Conservation (phyloP, 2,329 filamentous ascomycete genomes). For the Conoideocrella luteorostrata region DNA sequence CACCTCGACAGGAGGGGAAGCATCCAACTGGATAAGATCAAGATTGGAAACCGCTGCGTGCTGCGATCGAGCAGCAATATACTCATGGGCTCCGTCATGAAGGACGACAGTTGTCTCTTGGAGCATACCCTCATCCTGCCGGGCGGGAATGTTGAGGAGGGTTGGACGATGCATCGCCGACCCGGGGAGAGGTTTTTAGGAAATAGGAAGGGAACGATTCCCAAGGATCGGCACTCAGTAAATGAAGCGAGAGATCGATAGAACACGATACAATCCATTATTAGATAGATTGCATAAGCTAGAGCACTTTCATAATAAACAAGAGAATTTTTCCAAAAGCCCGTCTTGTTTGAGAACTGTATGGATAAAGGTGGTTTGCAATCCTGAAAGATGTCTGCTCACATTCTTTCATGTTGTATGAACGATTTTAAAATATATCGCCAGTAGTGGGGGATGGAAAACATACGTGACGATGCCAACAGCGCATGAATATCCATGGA, state of each 20-base stretch:
- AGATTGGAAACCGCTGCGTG: conserved; percentile 46
- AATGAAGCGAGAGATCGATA: neutral
- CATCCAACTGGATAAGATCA: conserved; percentile 46
- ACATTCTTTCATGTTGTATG: too few relatives aligned
- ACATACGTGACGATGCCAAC: too few relatives aligned
- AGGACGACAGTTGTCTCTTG: conserved; percentile 37
- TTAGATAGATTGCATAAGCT: neutral
- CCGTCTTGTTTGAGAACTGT: too few relatives aligned
- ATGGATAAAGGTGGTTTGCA: too few relatives aligned
- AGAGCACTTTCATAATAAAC: neutral
- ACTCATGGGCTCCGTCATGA: conserved; percentile 47
- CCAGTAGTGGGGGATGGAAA: too few relatives aligned
- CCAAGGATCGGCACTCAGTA: neutral
- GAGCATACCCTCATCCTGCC: conserved; percentile 53
- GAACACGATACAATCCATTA: neutral
- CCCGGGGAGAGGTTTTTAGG: conserved; percentile 26
- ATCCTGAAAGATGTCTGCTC: too few relatives aligned
- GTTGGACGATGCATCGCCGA: conserved; percentile 48
- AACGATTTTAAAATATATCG: too few relatives aligned
- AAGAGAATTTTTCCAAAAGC: too few relatives aligned
- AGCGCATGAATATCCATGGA: too few relatives aligned
- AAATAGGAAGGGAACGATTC: neutral
- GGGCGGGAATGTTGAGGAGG: conserved; percentile 46
- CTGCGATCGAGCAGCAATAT: conserved; percentile 44
- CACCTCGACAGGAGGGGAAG: conserved; percentile 52